A percentile compares a stretch with the other conserved stretches of the same genome.
phyloP scores from a whole-genome alignment of 257 asterid species.

The Solanum chmielewskii region DNA sequence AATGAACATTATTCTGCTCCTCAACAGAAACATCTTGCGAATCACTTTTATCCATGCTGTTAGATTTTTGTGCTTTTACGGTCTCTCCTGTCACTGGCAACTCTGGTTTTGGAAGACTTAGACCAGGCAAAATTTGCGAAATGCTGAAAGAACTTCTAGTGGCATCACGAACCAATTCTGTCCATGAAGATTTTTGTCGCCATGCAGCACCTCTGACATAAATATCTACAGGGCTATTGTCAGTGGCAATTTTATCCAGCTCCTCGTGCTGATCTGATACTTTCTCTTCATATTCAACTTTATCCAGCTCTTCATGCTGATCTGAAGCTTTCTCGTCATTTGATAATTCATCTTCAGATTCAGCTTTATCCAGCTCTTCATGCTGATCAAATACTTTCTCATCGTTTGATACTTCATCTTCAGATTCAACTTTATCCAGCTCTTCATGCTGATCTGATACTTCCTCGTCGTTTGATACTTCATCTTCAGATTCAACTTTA shows the following conservation, averaged over 20 bases:
- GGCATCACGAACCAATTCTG: conserved; percentile 43
- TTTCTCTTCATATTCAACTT: background rate
- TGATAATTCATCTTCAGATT: background rate
- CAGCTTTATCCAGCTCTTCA: background rate
- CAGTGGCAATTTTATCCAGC: background rate
- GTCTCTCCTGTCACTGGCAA: background rate
- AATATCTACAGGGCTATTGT: conserved; percentile 13
- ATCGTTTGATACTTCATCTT: background rate
- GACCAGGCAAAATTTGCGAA: conserved; percentile 45
- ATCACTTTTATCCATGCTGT: conserved; percentile 1
- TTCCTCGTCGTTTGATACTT: background rate
- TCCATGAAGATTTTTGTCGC: conserved; percentile 61
- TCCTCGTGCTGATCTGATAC: background rate
- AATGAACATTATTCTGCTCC: conserved; percentile 5
- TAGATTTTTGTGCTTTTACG: conserved; percentile 2
- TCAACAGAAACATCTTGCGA: background rate
- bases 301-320: conserved; percentile 9
- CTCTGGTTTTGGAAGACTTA: conserved; percentile 22
- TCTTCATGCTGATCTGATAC: background rate
- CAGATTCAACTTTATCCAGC: background rate
- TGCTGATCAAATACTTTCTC: background rate
- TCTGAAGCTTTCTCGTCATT: background rate
- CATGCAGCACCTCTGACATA: conserved; percentile 40
- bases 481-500: background rate
- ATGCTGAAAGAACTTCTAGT: conserved; percentile 47